A percentile compares a stretch with the other conserved stretches of the same genome.
Evolutionary conservation across 495 filamentous ascomycete species (phyloP).

Genomic region (Neurospora pannonica): DNA sequence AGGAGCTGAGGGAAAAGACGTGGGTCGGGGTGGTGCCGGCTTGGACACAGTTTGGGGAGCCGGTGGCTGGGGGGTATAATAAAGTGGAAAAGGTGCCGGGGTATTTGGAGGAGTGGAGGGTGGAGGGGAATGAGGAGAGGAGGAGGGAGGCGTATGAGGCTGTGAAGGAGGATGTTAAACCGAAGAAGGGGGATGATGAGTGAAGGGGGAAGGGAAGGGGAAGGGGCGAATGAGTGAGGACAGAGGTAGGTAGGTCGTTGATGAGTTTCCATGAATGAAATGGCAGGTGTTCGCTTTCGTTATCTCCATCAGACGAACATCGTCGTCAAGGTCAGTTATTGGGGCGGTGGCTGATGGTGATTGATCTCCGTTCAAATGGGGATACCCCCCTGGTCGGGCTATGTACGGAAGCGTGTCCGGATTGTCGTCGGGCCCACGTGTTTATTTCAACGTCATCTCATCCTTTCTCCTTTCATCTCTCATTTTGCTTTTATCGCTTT

Average conservation of each 20-base stretch:
- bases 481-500: too few species aligned
- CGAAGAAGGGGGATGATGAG: constrained; percentile 20
- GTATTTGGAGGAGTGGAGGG: constrained; percentile 51
- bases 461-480: background rate
- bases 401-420: background rate
- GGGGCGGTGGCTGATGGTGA: background rate
- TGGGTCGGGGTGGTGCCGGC: constrained; percentile 86
- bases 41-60: constrained; percentile 54
- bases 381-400: background rate
- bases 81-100: constrained; percentile 49
- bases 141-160: constrained; percentile 41
- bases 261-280: background rate
- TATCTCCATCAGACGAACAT: too few species aligned
- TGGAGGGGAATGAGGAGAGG: constrained; percentile 43
- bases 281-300: too few species aligned
- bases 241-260: background rate
- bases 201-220: too few species aligned
- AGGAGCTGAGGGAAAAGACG: constrained; percentile 47
- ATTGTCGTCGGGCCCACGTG: background rate
- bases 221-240: too few species aligned
- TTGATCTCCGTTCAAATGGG: background rate
- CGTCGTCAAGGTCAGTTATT: background rate
- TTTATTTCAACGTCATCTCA: background rate
- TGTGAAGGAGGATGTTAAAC: constrained; percentile 12
- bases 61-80: constrained; percentile 56